Base-by-base conservation (phyloP, 176 grass and related monocot genomes). In the Oryza brachyantha region DNA sequence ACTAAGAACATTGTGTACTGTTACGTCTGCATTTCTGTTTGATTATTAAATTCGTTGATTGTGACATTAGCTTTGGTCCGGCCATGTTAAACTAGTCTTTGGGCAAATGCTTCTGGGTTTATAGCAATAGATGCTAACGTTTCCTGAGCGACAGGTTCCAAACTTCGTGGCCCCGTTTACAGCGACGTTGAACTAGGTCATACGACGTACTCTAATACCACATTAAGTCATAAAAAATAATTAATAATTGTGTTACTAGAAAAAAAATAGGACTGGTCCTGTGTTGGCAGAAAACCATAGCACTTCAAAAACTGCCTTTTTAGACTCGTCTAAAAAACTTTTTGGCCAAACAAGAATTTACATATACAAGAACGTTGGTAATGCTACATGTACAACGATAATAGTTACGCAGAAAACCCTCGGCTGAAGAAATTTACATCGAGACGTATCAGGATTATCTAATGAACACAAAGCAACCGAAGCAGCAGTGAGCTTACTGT, bases 381-480 rank as follows among this genome's bases (percentile, higher is more conserved):
- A 3, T 73, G 7, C 71, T 71, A 66, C 55, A 71, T 80, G 71
- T 29, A 46, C 26, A 76, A 2, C 40, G 45, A 70, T 16, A 64
- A 48, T 40, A 81, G 57, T n/a, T 75, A 32, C 71, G 74, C 21
- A 6, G 4, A 55, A 70, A 76, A 70, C 9, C n/a, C n/a, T 13
- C 42, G 29, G 12, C 21, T 3, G 2, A 13, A 64, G 8, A 76
- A 40, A 66, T 84, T 76, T 81, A 84, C 82, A 76, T 11, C 14
- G 55, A 64, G 32, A 64, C 4, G 14, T 43, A 69, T 42, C 41
- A 61, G 52, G 8, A 12, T 3, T 40, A 43, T 74, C 25, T 81
- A 45, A 25, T 36, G 10, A 39, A 54, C 22, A 12, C 12, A n/a
- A 22, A 5, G 10, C 29, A 63, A n/a, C 17, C 5, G 22, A 70